Base-by-base conservation (phyloP, 106 monocot species). In the Phalaenopsis equestris region DNA sequence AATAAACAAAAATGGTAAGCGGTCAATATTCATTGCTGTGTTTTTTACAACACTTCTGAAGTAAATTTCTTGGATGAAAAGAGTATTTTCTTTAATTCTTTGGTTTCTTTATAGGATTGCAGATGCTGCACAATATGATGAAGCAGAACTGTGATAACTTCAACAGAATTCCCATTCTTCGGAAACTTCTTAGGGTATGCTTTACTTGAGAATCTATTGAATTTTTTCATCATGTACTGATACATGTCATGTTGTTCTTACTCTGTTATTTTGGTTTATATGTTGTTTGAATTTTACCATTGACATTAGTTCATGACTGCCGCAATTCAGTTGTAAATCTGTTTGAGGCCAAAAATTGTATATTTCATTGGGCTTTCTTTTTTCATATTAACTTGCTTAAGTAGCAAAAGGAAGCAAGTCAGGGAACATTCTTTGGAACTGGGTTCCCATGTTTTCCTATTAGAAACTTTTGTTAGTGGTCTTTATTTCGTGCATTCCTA, bases 71-170 rank as follows among this genome's bases (percentile, higher is more conserved):
- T 12, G 4, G 43, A 42, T 72, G 19, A 15, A 75, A n/a, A 19
- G 2, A 11, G 24, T 76, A 11, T 49, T 48, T 76, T 42, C 75
- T 49, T 76, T 23, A 49, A 37, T 56, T 78, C 72, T 73, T 17
- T 79, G 78, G 37, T 42, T 38, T 47, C 30, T 55, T 78, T 79
- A n/a, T 77, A 99, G 98, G 98, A 18, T 72, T 94, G 81, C 94
- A 94, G 81, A 94, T 99, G 92, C 82, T 99, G 72, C 98, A 99
- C 79, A 92, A 94, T 79, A 93, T 99, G 47, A 76, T 99, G 90
- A 99, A 99, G 86, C 94, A 99, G 79, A 99, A 93, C 58, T 80
- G 88, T 55, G 84, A 77, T 75, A 88, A 93, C 55, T 89, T 91
- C 83, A 91, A 85, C 72, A 85, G 90, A 80, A 94, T 87, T 82